Base-by-base conservation (phyloP, 495 filamentous ascomycete species). In the Rostrohypoxylon terebratum region DNA sequence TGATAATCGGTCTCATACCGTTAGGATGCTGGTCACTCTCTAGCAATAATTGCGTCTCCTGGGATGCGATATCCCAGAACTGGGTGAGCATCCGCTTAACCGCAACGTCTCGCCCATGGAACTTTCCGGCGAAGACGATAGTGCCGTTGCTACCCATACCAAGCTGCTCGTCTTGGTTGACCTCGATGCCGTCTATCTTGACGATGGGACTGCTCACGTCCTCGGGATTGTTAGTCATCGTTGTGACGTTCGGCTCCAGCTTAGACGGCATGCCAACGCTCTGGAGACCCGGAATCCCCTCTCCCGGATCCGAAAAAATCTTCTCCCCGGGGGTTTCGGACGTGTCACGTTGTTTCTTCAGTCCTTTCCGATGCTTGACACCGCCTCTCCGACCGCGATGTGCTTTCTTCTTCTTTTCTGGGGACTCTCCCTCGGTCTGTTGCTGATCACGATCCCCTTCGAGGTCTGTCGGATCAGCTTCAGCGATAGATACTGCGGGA, bases 1-100 rank as follows among this genome's bases (percentile, higher is more conserved):
- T 11, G n/a, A 6, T 14, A 18, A 23, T 18, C 5, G 13, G 8
- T 33, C 21, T 31, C 79, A 36, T 81, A 87, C 86, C 86, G 75
- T 99, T 98, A 6, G 90, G 89, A 75, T 99, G 95, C 72, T 97
- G 94, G 74, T 99, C 96, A 72, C 94, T 97, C 75, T 97, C 93
- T 67, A 96, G 88, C 34, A 99, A 81, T 14, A 98, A 81, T 47
- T 92, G 90, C 1, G 97, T 95, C 77, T 99, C 96, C 67, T 97
- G 95, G 20, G 92, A 92, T 10, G 96, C 96, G 72, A 99, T 94
- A 61, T 97, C 96, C 79, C 92, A 97, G 77, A 97, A 97, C 66
- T 96, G 91, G 42, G 93, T 91, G 54, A 98, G 84, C 94, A 99
- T 98, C 21, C 96, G 88, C 83, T 99, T 99, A 34, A 99, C 94